Evolutionary conservation across 345 rosid genomes (phyloP).

Genomic region (Pistacia vera): DNA sequence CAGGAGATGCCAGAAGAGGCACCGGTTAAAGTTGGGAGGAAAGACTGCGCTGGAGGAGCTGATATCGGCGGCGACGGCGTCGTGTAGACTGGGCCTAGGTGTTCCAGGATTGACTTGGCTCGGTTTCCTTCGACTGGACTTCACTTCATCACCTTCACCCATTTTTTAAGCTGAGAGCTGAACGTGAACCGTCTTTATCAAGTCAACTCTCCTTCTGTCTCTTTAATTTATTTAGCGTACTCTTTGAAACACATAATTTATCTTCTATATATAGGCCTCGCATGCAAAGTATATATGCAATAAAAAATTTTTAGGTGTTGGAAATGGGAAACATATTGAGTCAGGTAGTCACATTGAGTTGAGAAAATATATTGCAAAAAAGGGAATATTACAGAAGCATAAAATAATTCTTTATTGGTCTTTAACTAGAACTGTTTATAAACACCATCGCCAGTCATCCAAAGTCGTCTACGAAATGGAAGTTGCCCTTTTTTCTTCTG

Average conservation of each 20-base stretch:
- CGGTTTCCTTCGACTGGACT: too few species aligned
- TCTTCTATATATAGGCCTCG: neutral
- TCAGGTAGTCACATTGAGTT: too few species aligned
- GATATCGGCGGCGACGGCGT: slow-evolving; percentile 54
- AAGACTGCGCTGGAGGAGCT: slow-evolving; percentile 68
- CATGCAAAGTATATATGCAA: neutral
- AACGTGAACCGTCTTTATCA: too few species aligned
- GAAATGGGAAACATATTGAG: too few species aligned
- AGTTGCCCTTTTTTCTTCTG: too few species aligned
- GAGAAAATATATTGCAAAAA: too few species aligned
- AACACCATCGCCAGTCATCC: neutral
- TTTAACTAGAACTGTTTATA: neutral
- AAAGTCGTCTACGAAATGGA: slow-evolving; percentile 6
- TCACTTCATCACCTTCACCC: slow-evolving; percentile 38
- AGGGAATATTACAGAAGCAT: neutral
- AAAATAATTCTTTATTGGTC: neutral
- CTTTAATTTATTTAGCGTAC: neutral
- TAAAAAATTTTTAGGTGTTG: too few species aligned
- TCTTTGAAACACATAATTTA: neutral
- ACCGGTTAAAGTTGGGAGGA: slow-evolving; percentile 70
- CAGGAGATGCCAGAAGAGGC: slow-evolving; percentile 45
- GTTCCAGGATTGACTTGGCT: slow-evolving; percentile 34
- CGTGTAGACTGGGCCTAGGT: slow-evolving; percentile 32
- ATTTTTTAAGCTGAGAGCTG: slow-evolving; percentile 16
- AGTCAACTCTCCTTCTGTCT: neutral